These are phyloP conservation scores for Astragalus glycyphyllos DNA, from an alignment of 306 rosid species.

Conservation along the genomic window DNA sequence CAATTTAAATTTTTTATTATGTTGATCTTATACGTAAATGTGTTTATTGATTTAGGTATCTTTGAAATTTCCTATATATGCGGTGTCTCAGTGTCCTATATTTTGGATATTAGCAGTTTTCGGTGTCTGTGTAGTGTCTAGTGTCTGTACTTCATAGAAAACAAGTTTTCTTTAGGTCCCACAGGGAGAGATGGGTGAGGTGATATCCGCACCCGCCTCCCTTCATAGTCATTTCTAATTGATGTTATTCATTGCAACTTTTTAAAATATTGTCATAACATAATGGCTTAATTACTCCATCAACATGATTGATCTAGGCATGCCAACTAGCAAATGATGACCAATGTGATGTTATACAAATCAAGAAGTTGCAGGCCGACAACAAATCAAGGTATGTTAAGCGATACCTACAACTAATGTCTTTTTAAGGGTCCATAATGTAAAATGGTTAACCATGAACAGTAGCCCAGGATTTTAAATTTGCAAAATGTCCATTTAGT, in stretches of 20 bases:
- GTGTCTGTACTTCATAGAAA: too few species aligned
- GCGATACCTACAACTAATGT: not conserved
- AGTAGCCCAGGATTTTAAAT: not conserved
- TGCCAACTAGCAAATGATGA: constrained; percentile 70
- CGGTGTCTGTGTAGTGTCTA: too few species aligned
- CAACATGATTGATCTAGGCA: constrained; percentile 49
- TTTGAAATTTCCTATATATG: too few species aligned
- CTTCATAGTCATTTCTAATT: not conserved
- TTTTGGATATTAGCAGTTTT: too few species aligned
- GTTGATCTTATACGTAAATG: too few species aligned
- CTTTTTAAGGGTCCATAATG: not conserved
- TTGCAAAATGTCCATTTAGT: not conserved
- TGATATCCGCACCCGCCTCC: too few species aligned
- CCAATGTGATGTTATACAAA: constrained; percentile 78
- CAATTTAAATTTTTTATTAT: too few species aligned
- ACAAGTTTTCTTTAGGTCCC: too few species aligned
- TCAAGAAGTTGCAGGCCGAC: constrained; percentile 57
- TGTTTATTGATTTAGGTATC: too few species aligned
- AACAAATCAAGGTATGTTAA: constrained; percentile 56
- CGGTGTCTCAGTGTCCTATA: too few species aligned
- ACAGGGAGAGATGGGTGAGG: too few species aligned
- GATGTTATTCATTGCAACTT: not conserved
- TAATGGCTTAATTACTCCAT: constrained; percentile 9
- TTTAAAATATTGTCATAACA: not conserved
- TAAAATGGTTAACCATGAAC: not conserved